Evolutionary conservation across 2,329 filamentous ascomycete species (phyloP), one percentile per base, ranked within the genome.

Genomic region (Fusarium sp.): DNA sequence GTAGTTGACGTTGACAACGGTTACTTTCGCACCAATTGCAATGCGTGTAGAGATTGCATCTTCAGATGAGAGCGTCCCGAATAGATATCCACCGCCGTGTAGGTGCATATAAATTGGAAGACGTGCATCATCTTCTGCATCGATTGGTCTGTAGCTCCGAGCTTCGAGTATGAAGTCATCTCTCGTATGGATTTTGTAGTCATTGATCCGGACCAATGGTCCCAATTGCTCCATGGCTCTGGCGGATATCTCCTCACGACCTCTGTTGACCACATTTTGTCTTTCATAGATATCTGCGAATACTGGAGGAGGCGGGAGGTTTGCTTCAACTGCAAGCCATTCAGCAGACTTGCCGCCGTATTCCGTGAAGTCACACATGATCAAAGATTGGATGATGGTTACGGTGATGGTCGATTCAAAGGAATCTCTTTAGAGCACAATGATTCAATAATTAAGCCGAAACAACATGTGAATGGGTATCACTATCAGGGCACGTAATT

Each of bases 1-100:
- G 72, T 88, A 88, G 57, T 87, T 85, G n/a, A 88, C 76, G 55
- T 87, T 85, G 6, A 88, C 55, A 0, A 88, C 84, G 0, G 83
- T 71, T 4, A 82, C 77, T 4, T 73, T 73, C 0, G 78, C 70
- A 4, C 77, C 75, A 17, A 81, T 70, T 1, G 84, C 83, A n/a
- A 86, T 80, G 0, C 79, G 77, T 0, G 82, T 72, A 63, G 85
- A 88, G 11, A 76, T 78, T 0, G 82, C 81, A 55, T 89, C 85
- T 65, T 89, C 87, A 0, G 82, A 82, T 4, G 72, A 70, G 4
- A 88, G 69, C 0, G 81, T 84, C 2, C 87, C 87, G 25, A 85
- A 84, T 5, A 87, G 59, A 58, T 84, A 89, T 2, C 85, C 85
- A 7, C 85, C 86, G 3, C 86, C 85, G 63, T 87, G 86, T 3